These are phyloP conservation scores for Thozetella sp. DNA, from an alignment of 495 filamentous ascomycete species.

Conservation along the genomic window DNA sequence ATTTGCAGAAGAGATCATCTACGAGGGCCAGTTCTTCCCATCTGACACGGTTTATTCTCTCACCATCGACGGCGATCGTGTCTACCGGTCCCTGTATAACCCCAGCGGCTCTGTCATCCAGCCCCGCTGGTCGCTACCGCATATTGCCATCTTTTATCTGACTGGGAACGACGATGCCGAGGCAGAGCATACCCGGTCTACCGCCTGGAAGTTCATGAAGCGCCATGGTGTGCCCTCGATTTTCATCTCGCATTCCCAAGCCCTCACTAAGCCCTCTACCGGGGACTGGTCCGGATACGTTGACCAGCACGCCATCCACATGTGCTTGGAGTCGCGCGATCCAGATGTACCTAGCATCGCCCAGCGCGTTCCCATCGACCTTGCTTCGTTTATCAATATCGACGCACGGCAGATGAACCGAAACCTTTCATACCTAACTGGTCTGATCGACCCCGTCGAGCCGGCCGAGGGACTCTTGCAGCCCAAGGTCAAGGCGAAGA, in stretches of 20 bases:
- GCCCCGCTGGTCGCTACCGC: slow-evolving; percentile 66
- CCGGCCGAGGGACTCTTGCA: slow-evolving; percentile 16
- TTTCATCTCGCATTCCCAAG: slow-evolving; percentile 64
- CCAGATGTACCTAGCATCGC: slow-evolving; percentile 50
- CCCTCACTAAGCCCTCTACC: slow-evolving; percentile 40
- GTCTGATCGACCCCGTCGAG: slow-evolving; percentile 28
- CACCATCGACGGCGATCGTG: slow-evolving; percentile 59
- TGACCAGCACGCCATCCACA: slow-evolving; percentile 53
- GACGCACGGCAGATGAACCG: slow-evolving; percentile 74
- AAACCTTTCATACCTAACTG: slow-evolving; percentile 70
- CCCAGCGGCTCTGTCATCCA: slow-evolving; percentile 25
- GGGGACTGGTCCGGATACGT: slow-evolving; percentile 22
- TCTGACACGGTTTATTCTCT: slow-evolving; percentile 36
- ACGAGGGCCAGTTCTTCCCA: slow-evolving; percentile 20
- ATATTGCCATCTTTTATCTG: slow-evolving; percentile 71
- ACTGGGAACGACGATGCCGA: slow-evolving; percentile 53
- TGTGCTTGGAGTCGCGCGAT: slow-evolving; percentile 68
- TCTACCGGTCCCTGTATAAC: slow-evolving; percentile 28
- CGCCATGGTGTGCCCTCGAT: slow-evolving; percentile 68
- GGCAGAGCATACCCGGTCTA: slow-evolving; percentile 49
- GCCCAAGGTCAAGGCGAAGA: slow-evolving; percentile 28
- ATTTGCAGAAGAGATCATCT: slow-evolving; percentile 47
- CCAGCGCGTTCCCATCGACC: slow-evolving; percentile 68
- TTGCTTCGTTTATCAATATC: slow-evolving; percentile 73
- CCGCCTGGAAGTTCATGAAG: slow-evolving; percentile 64